Conservation (phyloP, 2,329 filamentous ascomycete genomes). For the Geosmithia putterillii region DNA sequence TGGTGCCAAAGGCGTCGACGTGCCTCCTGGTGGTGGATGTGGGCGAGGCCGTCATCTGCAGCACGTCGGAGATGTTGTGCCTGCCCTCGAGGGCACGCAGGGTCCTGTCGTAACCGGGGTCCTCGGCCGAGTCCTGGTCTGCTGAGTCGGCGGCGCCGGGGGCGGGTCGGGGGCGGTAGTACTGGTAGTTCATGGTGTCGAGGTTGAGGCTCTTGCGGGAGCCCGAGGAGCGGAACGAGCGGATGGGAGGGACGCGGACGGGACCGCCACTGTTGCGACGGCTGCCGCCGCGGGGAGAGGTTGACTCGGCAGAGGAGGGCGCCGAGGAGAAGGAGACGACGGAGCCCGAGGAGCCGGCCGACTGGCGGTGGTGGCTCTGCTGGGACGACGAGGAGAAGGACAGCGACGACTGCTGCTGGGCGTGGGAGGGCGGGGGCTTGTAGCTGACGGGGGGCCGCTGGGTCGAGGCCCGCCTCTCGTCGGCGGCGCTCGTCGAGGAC, state of each 20-base stretch:
- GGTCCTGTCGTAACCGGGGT: constrained; percentile 35
- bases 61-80: constrained; percentile 12
- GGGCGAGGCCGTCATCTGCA: constrained; percentile 26
- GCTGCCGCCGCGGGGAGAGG: too few relatives aligned
- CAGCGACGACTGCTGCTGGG: constrained; percentile 6
- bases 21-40: constrained; percentile 23
- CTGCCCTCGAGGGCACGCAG: constrained; percentile 37
- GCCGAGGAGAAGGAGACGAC: neutral
- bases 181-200: constrained; percentile 36
- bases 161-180: constrained; percentile 27
- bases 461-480: constrained; percentile 26
- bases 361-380: too few relatives aligned
- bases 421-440: constrained; percentile 22
- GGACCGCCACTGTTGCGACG: too few relatives aligned
- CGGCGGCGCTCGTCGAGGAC: constrained; percentile 23
- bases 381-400: constrained; percentile 5
- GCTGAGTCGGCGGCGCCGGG: constrained; percentile 30
- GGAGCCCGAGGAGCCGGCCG: too few relatives aligned
- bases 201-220: constrained; percentile 40
- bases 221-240: constrained; percentile 42
- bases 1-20: constrained; percentile 12
- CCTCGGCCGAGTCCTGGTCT: constrained; percentile 14
- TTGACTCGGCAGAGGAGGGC: neutral
- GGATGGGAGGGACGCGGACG: constrained; percentile 38
- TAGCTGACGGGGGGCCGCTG: constrained; percentile 37